Evolutionary conservation across 2,329 filamentous ascomycete species (phyloP), one percentile per base, ranked within the genome.

Genomic region (Fusarium staphyleae): DNA sequence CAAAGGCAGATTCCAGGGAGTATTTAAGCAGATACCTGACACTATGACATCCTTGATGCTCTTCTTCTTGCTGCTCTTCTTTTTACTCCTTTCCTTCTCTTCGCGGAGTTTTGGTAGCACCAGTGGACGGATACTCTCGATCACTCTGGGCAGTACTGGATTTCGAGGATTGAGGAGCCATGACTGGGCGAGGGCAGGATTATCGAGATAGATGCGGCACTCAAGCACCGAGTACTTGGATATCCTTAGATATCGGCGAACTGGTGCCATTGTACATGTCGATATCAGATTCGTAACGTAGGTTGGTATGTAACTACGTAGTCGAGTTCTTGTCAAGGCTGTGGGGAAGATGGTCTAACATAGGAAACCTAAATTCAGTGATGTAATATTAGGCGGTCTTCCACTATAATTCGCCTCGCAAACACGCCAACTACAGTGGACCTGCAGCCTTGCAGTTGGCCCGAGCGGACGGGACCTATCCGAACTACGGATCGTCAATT

Each of bases 151-250:
- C 12, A 99, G 83, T 13, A 93, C 83, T 3, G 90, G 86, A 65
- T 92, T 81, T 60, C 87, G 85, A 29, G 89, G 82, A 66, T 89
- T 88, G 61, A 96, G 83, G 14, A 99, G 84, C 87, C 96, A 97
- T 69, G 88, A 87, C 62, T 91, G 85, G 18, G 86, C 85, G 55
- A 96, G 85, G 11, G 88, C 85, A 1, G 95, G 95, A 66, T 93
- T 93, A 62, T 98, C 93, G 39, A 97, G 86, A 74, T 98, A 98
- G 64, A 99, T 95, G 62, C 93, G 92, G 61, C 91, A 92, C 81
- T 99, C 95, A n/a, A 99, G 83, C 26, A 97, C 92, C 4, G 93
- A 96, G 73, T 91, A 90, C 70, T 93, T 93, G 48, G 90, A 93
- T 66, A 98, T 96, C 45, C 93, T 86, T 48, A 98, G 81, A 72